These are phyloP conservation scores for Fraxinus floribunda DNA, from an alignment of 305 asterid genomes.

Conservation along the genomic window DNA sequence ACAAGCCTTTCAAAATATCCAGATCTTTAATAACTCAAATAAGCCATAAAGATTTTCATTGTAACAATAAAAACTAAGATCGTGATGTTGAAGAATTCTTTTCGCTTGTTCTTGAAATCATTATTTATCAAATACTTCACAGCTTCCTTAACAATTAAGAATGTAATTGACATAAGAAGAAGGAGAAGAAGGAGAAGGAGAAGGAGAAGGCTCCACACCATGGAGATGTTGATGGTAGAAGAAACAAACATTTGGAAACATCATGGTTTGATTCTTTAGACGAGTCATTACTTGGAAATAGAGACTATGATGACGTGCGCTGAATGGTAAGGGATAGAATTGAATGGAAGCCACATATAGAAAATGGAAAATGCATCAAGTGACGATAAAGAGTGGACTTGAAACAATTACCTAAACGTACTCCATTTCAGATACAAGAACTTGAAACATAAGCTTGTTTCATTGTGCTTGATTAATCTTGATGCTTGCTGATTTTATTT, in stretches of 20 bases:
- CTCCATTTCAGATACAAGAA: too few species aligned
- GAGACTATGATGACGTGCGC: conserved; percentile 23
- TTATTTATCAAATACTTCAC: not conserved
- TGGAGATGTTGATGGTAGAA: conserved; percentile 72
- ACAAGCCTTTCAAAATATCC: too few species aligned
- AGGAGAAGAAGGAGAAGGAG: too few species aligned
- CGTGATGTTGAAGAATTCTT: not conserved
- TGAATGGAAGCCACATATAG: not conserved
- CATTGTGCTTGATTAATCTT: too few species aligned
- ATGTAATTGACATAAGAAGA: not conserved
- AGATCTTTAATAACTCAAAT: too few species aligned
- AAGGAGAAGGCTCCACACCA: conserved; percentile 51
- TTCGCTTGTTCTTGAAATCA: not conserved
- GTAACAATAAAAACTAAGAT: too few species aligned
- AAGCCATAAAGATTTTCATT: too few species aligned
- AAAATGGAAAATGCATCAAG: too few species aligned
- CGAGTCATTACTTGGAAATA: conserved; percentile 72
- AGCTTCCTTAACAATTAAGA: not conserved
- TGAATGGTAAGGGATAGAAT: conserved; percentile 31
- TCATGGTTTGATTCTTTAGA: conserved; percentile 54
- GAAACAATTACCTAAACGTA: too few species aligned
- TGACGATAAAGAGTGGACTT: too few species aligned
- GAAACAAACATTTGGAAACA: conserved; percentile 54
- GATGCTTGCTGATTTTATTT: too few species aligned
- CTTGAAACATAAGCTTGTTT: too few species aligned